Base-by-base conservation (phyloP, 2,329 filamentous ascomycete genomes). In the Penicillium concentricum region DNA sequence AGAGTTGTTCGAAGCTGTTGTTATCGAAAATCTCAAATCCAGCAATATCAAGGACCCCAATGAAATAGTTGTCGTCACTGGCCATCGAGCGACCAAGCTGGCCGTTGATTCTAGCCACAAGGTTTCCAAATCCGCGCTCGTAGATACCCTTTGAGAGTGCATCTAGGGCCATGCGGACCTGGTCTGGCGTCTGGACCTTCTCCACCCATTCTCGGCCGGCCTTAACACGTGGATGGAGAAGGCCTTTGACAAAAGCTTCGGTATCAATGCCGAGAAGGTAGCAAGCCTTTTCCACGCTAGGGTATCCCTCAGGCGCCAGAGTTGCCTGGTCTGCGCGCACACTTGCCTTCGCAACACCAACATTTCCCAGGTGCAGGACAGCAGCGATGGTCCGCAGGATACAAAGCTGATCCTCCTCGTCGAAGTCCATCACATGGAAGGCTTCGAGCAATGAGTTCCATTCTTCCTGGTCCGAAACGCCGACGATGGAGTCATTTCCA, bases 1-100 rank as follows among this genome's bases (percentile, higher is more conserved):
- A 99, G 6, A 99, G 83, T 74, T 99, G 94, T 74, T 99, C 94
- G 69, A 99, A 99, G 79, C 93, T 97, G 79, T 99, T 99, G 69
- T 91, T 85, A 66, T 99, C 92, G 67, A 99, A 99, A 57, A 99
- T 99, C 72, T 99, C 94, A 75, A 99, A 99, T 59, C 94, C 94
- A 62, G 95, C 95, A 75, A 99, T 99, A 84, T 99, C 94, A 41
- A 99, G 87, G 9, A 99, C 94, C 52, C 94, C 94, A 64, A 99
- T 99, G 76, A 99, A 99, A 68, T 91, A 89, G 2, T 90, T 92
- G 70, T 97, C 92, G 58, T 99, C 92, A 47, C 88, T 81, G 10
- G 89, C 88, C 71, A 90, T 84, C 4, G 91, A 89, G 41, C 91
- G 87, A 71, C 97, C 92, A 4, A 99, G 84, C 69, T 96, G 92